A percentile compares a stretch with the other conserved stretches of the same genome.
Conservation (phyloP, 495 filamentous ascomycete genomes). For the Hyaloscypha hepaticicola region DNA sequence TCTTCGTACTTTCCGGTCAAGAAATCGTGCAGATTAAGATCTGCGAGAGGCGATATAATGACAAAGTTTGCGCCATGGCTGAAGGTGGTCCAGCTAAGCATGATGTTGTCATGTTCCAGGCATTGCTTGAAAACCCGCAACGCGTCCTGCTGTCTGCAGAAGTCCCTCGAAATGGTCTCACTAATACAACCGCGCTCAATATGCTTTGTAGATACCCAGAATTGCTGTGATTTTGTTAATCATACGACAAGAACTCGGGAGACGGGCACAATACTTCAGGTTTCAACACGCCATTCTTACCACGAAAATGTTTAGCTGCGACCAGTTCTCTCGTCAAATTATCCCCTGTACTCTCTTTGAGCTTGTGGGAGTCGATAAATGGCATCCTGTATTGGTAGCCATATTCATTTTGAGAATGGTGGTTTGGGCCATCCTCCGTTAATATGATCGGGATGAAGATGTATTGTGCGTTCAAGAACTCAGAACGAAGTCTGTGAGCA, state of each 20-base stretch:
- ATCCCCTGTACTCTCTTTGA: conserved; percentile 4
- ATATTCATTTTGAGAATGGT: conserved; percentile 4
- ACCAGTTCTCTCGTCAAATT: conserved; percentile 16
- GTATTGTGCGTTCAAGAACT: conserved; percentile 9
- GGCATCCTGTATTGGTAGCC: conserved; percentile 1
- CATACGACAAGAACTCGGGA: background rate
- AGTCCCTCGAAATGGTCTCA: no score
- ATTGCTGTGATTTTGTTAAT: background rate
- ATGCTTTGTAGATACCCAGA: conserved; percentile 9
- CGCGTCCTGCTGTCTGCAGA: conserved; percentile 2
- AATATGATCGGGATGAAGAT: conserved; percentile 17
- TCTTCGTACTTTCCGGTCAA: conserved; percentile 11
- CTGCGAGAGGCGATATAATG: conserved; percentile 19
- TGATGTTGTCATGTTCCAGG: conserved; percentile 11
- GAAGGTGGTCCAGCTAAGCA: conserved; percentile 14
- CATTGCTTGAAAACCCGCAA: conserved; percentile 13
- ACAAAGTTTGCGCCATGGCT: conserved; percentile 11
- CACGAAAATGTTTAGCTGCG: background rate
- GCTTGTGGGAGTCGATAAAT: background rate
- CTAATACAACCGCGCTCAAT: conserved; percentile 1
- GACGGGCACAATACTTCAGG: background rate
- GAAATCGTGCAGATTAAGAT: conserved; percentile 15
- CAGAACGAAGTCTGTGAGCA: background rate
- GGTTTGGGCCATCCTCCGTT: conserved; percentile 2
- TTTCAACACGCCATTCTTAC: background rate